A percentile compares a stretch with the other conserved stretches of the same genome.
Conservation (phyloP, 768 basidiomycete species). For the Termitomyces sp. region DNA sequence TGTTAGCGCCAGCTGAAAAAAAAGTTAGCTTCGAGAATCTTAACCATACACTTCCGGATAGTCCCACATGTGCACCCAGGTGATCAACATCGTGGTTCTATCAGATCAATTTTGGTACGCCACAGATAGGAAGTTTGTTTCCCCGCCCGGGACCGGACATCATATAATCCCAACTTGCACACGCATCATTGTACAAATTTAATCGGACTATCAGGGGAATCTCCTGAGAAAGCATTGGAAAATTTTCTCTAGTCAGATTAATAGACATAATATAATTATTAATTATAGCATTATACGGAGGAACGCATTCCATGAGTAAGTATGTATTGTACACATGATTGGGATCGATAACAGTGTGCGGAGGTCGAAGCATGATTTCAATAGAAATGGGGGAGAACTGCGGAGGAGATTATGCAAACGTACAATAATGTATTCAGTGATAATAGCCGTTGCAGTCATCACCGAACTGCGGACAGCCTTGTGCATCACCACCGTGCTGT, state of each 20-base stretch:
- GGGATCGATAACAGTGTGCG: conserved; percentile 2
- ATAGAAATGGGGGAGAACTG: not conserved
- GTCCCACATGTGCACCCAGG: conserved; percentile 1
- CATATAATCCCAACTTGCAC: not conserved
- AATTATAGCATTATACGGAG: conserved; percentile 1
- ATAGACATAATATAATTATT: not conserved
- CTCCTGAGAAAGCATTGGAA: not conserved
- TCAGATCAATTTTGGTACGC: conserved; percentile 12
- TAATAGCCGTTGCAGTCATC: conserved; percentile 37
- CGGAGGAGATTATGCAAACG: not conserved
- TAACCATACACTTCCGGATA: not conserved
- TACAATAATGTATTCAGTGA: conserved; percentile 21
- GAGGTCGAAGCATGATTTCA: not conserved
- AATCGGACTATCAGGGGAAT: no score
- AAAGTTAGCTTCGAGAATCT: not conserved
- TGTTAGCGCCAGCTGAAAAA: no score
- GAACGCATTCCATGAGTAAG: conserved; percentile 7
- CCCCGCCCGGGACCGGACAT: not conserved
- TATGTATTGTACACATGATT: conserved; percentile 14
- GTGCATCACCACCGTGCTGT: conserved; percentile 30
- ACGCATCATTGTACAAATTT: not conserved
- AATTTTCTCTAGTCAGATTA: not conserved
- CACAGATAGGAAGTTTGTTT: conserved; percentile 7
- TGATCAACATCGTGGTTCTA: conserved; percentile 8
- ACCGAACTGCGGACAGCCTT: conserved; percentile 42